Evolutionary conservation across 2,329 filamentous ascomycete species (phyloP), one percentile per base, ranked within the genome.

Genomic region (Alternaria brassicicola): DNA sequence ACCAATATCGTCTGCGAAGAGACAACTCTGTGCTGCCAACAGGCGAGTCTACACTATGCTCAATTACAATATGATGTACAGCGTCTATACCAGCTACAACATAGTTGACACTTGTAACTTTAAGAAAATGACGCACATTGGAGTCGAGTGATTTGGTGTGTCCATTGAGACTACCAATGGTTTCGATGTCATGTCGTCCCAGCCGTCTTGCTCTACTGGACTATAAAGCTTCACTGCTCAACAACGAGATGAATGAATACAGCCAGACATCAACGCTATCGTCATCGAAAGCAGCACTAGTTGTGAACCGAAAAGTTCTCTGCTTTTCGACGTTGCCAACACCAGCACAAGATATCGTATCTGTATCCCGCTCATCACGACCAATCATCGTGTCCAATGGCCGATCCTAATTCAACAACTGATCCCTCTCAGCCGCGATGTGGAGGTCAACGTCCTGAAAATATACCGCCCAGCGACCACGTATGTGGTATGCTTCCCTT

Each of bases 371-470:
- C 28, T n/a, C 8, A 5, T 35, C 21, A 30, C n/a, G 13, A 47
- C 1, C 35, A 15, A 25, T 31, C 13, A 13, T 4, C 15, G 12
- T 21, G 12, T 39, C 35, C 25, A 25, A 69, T 69, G 66, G 56
- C 61, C 4, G 60, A 63, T 19, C 55, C 61, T 6, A 59, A 28
- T 33, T 45, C 61, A n/a, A 54, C 15, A 12, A 23, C 6, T n/a
- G 61, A 59, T 26, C 4, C 43, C 12, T 36, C 61, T 7, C 62
- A 69, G 46, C 63, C 65, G 3, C 60, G 65, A 48, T 64, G 61
- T 30, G 65, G 67, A 51, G 62, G 66, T 9, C 53, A 47, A 35
- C 62, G 54, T 31, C 48, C 31, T 12, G 19, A 45, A 17, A 23
- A 23, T 28, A 15, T 5, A 23, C 17, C 28, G 3, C 9, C 25